phyloP scores from a whole-genome alignment of 106 monocot genomes.

The Allium fistulosum region DNA sequence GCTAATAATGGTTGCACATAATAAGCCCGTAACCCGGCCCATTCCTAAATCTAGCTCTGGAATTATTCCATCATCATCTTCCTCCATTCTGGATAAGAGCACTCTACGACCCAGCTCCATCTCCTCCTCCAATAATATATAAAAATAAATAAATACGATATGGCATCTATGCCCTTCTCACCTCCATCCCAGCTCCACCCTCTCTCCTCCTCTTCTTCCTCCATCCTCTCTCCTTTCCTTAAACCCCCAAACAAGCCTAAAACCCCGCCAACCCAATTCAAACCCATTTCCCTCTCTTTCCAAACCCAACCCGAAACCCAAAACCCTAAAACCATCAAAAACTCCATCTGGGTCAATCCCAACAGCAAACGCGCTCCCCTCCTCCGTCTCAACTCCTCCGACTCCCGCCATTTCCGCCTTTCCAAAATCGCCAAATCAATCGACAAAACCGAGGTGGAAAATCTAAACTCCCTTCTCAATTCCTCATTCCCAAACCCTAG shows the following conservation, averaged over 20 bases:
- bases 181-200: constrained; percentile 8
- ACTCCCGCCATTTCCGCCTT: constrained; percentile 47
- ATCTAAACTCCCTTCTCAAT: constrained; percentile 23
- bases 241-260: constrained; percentile 6
- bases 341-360: constrained; percentile 73
- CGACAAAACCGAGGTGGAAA: too few species aligned
- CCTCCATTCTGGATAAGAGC: neutral
- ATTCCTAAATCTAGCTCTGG: too few species aligned
- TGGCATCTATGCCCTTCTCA: neutral
- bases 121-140: neutral
- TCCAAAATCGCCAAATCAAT: constrained; percentile 18
- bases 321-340: constrained; percentile 19
- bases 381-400: constrained; percentile 31
- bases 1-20: too few species aligned
- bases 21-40: too few species aligned
- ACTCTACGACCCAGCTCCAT: neutral
- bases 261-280: constrained; percentile 1
- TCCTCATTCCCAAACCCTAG: constrained; percentile 11
- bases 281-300: constrained; percentile 6
- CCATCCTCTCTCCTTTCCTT: neutral
- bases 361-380: constrained; percentile 35
- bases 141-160: neutral
- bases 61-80: neutral
- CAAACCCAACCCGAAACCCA: constrained; percentile 2
- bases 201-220: constrained; percentile 12